phyloP scores from a whole-genome alignment of 2,329 filamentous ascomycete genomes.

The Chrysosphaeria jannelii region DNA sequence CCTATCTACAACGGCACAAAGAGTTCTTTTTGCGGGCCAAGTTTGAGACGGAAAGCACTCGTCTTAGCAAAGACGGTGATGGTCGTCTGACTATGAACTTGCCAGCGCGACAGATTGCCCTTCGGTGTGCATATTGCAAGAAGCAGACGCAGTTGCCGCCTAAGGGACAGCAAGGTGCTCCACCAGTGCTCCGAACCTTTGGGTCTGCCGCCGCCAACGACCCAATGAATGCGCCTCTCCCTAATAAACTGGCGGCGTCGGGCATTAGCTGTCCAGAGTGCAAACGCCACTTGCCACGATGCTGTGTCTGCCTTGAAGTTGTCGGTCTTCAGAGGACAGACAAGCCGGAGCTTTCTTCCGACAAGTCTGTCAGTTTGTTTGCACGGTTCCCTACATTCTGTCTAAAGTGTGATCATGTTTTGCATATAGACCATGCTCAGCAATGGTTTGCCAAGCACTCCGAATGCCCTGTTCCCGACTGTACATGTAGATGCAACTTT shows the following conservation, averaged over 20 bases:
- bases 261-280: constrained; percentile 37
- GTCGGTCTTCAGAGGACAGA: constrained; percentile 33
- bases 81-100: constrained; percentile 32
- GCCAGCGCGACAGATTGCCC: constrained; percentile 35
- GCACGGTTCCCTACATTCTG: constrained; percentile 39
- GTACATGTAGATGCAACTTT: constrained; percentile 32
- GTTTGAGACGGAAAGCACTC: constrained; percentile 50
- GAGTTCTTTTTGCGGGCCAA: constrained; percentile 45
- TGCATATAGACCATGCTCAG: constrained; percentile 35
- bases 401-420: constrained; percentile 33
- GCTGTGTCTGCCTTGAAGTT: constrained; percentile 35
- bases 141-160: constrained; percentile 23
- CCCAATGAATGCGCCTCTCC: constrained; percentile 9
- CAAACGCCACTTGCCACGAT: constrained; percentile 33
- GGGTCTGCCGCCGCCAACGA: constrained; percentile 1
- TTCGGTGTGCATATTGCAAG: constrained; percentile 53
- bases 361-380: constrained; percentile 15
- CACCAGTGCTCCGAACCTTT: too few relatives aligned
- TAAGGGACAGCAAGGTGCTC: too few relatives aligned
- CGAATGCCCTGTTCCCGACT: constrained; percentile 39
- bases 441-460: constrained; percentile 34
- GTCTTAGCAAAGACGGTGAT: constrained; percentile 20
- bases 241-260: constrained; percentile 21
- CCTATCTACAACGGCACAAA: constrained; percentile 41
- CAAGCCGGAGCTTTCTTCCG: constrained; percentile 19